Conservation (phyloP, 305 asterid species). For the Rubia tinctorum region DNA sequence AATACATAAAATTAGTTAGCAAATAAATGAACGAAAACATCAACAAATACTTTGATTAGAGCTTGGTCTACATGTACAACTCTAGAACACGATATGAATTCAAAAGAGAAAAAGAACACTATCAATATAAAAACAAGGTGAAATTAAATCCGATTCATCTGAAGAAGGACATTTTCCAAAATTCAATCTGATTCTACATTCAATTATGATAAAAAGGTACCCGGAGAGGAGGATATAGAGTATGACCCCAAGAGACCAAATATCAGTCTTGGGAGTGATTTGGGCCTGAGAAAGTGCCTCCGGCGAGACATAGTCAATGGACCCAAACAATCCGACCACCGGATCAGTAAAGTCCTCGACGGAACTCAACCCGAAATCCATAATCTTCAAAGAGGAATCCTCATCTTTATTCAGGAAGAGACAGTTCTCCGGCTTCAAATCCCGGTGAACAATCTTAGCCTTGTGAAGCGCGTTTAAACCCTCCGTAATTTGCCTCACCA, state of each 20-base stretch:
- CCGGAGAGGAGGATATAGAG: conserved; percentile 89
- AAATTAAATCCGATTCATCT: too few species aligned
- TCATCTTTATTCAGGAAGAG: conserved; percentile 58
- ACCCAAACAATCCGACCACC: conserved; percentile 78
- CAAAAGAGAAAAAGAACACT: too few species aligned
- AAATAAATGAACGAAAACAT: too few species aligned
- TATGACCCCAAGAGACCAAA: conserved; percentile 84
- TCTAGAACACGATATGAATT: too few species aligned
- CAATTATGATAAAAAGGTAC: conserved; percentile 22
- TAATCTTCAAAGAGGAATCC: conserved; percentile 66
- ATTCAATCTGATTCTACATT: too few species aligned
- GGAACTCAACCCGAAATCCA: conserved; percentile 86
- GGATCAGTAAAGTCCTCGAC: conserved; percentile 75
- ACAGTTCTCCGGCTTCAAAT: conserved; percentile 86
- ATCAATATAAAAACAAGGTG: too few species aligned
- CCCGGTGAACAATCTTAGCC: conserved; percentile 65
- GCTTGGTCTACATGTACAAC: too few species aligned
- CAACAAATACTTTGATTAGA: too few species aligned
- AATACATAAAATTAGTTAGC: too few species aligned
- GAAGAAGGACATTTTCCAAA: too few species aligned
- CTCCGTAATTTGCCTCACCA: conserved; percentile 58
- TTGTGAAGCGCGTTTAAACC: conserved; percentile 62
- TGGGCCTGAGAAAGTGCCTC: conserved; percentile 58
- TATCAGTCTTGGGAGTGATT: conserved; percentile 58
- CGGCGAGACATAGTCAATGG: conserved; percentile 77